Percentiles rank a stretch among this genome's conserved stretches.
Evolutionary conservation across 345 rosid genomes (phyloP).

Genomic region (Acer yangbiense): DNA sequence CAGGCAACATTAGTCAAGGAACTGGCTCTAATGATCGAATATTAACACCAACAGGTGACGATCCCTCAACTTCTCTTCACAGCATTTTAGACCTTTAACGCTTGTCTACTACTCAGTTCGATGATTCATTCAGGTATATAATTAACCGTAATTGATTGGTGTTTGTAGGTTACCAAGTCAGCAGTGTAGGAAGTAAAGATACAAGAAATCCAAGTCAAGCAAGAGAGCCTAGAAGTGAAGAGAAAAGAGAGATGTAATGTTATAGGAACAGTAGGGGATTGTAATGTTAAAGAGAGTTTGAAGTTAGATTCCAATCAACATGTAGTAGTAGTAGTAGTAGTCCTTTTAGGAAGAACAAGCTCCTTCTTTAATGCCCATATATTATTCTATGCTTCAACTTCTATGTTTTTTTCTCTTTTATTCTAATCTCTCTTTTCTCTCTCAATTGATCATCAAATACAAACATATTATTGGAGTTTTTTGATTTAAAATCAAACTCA

Average conservation of each 20-base stretch:
- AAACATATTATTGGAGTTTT: constrained; percentile 1
- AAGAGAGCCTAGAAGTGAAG: constrained; percentile 46
- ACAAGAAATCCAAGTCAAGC: constrained; percentile 45
- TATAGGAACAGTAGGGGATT: constrained; percentile 2
- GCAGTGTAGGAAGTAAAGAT: constrained; percentile 36
- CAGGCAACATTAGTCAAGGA: constrained; percentile 31
- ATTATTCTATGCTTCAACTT: constrained; percentile 14
- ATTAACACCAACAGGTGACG: constrained; percentile 55
- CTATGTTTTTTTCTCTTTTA: not conserved
- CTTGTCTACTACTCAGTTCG: not conserved
- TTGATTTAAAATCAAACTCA: no score
- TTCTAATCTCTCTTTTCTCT: no score
- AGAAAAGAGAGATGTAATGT: constrained; percentile 37
- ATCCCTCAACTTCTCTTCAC: not conserved
- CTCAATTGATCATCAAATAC: constrained; percentile 14
- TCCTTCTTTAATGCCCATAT: not conserved
- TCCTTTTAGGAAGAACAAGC: constrained; percentile 12
- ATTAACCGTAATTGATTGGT: not conserved
- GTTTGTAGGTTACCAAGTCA: constrained; percentile 46
- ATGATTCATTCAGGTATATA: not conserved
- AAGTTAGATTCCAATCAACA: constrained; percentile 2
- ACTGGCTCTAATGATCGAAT: constrained; percentile 41
- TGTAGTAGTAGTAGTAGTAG: not conserved
- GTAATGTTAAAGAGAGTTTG: constrained; percentile 1
- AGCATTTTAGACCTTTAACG: not conserved